Evolutionary conservation across 2,329 filamentous ascomycete species (phyloP).

Genomic region (Byssoonygena ceratinophila): DNA sequence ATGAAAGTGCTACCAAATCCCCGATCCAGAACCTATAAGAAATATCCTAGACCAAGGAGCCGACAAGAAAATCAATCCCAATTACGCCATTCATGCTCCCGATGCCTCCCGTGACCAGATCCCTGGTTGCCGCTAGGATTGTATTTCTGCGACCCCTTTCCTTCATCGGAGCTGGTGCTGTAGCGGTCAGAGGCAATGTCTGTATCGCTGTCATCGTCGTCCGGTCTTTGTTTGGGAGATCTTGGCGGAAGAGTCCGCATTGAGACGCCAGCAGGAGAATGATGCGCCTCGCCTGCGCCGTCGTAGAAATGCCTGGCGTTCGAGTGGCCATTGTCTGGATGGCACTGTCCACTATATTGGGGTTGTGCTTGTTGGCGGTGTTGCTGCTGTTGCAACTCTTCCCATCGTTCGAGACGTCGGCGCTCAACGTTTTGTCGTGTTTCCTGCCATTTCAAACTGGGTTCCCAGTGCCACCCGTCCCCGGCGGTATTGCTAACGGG

Average conservation of each 20-base stretch:
- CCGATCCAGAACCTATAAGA: constrained; percentile 2
- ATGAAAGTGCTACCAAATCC: no score
- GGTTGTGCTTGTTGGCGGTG: not conserved
- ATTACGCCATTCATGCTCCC: constrained; percentile 32
- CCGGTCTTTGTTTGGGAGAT: constrained; percentile 30
- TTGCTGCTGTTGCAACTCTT: constrained; percentile 27
- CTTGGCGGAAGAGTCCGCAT: constrained; percentile 35
- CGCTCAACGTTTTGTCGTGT: constrained; percentile 52
- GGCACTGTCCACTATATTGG: not conserved
- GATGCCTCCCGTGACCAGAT: constrained; percentile 10
- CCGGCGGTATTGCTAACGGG: constrained; percentile 78
- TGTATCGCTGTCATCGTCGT: constrained; percentile 27
- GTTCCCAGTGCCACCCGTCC: constrained; percentile 91
- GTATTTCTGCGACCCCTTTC: not conserved
- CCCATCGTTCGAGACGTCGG: constrained; percentile 23
- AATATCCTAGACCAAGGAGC: not conserved
- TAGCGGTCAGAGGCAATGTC: constrained; percentile 20
- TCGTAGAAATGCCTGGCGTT: not conserved
- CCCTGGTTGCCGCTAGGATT: not conserved
- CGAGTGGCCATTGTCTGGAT: not conserved
- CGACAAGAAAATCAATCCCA: constrained; percentile 27
- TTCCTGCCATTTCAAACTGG: constrained; percentile 65
- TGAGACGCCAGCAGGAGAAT: constrained; percentile 33
- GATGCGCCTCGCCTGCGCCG: constrained; percentile 16
- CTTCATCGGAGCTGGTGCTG: constrained; percentile 17